phyloP scores from a whole-genome alignment of 1,284 basidiomycete genomes.

The Jaminaea rosea region DNA sequence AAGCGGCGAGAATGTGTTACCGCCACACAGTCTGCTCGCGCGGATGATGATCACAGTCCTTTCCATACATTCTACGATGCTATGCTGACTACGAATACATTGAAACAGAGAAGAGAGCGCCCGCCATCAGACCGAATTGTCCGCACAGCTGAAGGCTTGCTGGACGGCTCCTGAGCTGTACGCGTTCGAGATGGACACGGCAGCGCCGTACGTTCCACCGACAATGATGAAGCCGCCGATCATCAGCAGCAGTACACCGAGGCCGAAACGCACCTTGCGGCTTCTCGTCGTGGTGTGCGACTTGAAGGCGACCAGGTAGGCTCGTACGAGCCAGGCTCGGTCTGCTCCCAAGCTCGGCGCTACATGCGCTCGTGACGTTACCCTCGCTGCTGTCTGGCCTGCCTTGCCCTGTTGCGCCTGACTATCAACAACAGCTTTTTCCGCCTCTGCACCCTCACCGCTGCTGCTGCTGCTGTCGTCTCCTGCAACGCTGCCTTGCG shows the following conservation, averaged over 20 bases:
- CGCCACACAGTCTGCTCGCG: too few species aligned
- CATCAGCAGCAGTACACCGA: neutral
- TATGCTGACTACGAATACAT: too few species aligned
- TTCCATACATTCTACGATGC: too few species aligned
- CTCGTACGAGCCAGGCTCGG: neutral
- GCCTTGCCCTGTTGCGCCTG: neutral
- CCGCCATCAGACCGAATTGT: conserved; percentile 1
- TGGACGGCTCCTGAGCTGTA: conserved; percentile 52
- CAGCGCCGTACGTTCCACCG: conserved; percentile 54
- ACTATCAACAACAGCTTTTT: too few species aligned
- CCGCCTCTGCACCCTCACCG: too few species aligned
- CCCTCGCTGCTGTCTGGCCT: neutral
- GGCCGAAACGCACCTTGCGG: neutral
- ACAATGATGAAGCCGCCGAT: conserved; percentile 24
- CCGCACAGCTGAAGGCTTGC: conserved; percentile 53
- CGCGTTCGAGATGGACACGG: conserved; percentile 29
- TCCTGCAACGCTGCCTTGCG: too few species aligned
- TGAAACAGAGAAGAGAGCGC: neutral
- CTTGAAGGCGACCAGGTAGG: neutral
- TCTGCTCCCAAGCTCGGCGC: too few species aligned
- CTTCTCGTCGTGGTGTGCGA: neutral
- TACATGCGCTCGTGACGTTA: neutral
- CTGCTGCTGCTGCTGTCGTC: too few species aligned
- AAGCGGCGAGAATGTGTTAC: too few species aligned
- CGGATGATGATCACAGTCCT: too few species aligned